Evolutionary conservation across 805 yeast genomes (phyloP).

Genomic region (Suhomyces sp.): DNA sequence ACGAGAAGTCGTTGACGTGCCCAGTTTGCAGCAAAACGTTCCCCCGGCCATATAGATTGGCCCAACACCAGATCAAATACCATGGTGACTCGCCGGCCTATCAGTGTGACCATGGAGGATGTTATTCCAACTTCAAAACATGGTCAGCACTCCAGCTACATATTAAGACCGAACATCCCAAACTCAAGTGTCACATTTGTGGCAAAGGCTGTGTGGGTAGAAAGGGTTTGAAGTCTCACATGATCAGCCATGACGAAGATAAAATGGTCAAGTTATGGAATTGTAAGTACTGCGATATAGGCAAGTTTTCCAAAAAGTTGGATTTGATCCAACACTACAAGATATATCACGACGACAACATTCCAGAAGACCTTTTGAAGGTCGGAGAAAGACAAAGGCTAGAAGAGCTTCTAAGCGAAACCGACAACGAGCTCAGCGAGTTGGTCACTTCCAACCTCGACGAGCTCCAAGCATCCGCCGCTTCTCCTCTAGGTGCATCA

Average conservation of each 20-base stretch:
- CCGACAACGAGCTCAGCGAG: conserved; percentile 8
- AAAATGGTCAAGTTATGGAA: conserved; percentile 60
- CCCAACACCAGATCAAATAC: conserved; percentile 60
- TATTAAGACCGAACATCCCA: conserved; percentile 69
- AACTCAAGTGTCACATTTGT: conserved; percentile 61
- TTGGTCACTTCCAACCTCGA: conserved; percentile 4
- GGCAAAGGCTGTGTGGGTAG: conserved; percentile 71
- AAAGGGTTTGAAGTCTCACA: conserved; percentile 67
- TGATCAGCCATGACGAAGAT: conserved; percentile 59
- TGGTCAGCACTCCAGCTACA: conserved; percentile 76
- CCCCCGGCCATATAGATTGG: conserved; percentile 60
- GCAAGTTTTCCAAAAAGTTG: conserved; percentile 52
- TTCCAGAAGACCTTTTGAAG: conserved; percentile 31
- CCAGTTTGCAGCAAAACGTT: conserved; percentile 62
- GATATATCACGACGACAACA: conserved; percentile 41
- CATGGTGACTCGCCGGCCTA: conserved; percentile 59
- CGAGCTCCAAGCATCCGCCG: background rate
- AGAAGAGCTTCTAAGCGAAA: conserved; percentile 18
- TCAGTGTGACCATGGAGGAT: conserved; percentile 61
- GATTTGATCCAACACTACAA: conserved; percentile 58
- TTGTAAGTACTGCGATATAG: conserved; percentile 52
- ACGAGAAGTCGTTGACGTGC: conserved; percentile 55
- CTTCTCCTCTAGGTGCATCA: background rate
- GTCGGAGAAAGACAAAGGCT: conserved; percentile 20
- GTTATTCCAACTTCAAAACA: conserved; percentile 58